phyloP scores from a whole-genome alignment of 345 rosid genomes.

The Xanthoceras sorbifolium region DNA sequence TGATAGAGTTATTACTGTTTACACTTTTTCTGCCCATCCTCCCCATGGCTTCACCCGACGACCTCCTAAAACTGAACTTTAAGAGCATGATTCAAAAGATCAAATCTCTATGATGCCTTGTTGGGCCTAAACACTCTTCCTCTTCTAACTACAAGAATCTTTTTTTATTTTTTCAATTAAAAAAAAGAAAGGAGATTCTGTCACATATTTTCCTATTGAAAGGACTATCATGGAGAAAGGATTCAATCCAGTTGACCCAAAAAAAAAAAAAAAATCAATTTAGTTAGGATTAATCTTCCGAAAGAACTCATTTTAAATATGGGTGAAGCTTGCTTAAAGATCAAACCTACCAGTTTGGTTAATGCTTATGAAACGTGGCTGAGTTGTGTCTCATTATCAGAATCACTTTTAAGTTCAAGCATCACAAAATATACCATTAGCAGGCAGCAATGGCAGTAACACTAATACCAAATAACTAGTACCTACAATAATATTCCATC shows the following conservation, averaged over 20 bases:
- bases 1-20: neutral
- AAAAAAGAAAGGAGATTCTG: neutral
- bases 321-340: neutral
- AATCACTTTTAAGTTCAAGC: neutral
- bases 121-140: neutral
- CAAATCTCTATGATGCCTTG: neutral
- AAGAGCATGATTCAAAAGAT: neutral
- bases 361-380: neutral
- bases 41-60: neutral
- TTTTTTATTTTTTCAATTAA: no score
- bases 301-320: no score
- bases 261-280: no score
- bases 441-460: no score
- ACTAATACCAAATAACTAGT: neutral
- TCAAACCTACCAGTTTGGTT: neutral
- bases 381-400: neutral
- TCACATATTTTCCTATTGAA: no score
- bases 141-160: neutral
- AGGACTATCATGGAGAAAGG: no score
- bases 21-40: neutral
- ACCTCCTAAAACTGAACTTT: neutral
- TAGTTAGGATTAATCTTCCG: no score
- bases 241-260: no score
- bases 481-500: neutral
- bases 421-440: neutral